Evolutionary conservation across 495 filamentous ascomycete species (phyloP), one percentile per base, ranked within the genome.

Genomic region (Alectoria sarmentosa): DNA sequence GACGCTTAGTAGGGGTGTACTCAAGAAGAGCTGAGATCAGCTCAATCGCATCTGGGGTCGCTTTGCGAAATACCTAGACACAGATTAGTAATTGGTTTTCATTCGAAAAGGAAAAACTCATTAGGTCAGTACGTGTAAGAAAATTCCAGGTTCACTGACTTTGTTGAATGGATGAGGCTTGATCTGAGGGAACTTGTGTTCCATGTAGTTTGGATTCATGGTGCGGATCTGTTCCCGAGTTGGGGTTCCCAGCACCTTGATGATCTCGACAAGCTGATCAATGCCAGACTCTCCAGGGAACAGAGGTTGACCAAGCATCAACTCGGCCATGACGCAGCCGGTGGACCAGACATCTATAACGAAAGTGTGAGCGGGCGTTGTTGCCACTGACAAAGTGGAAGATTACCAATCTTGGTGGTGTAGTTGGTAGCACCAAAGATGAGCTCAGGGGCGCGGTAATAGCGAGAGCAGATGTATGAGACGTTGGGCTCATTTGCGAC

Each of bases 201-300:
- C 94, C 94, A 99, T 99, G 76, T 99, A 98, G 76, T 99, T 99
- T 60, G 94, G 95, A 74, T 99, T 99, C 95, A 99, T 99, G 57
- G 94, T 99, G 62, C 94, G 90, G 72, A 99, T 99, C 71, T 99
- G 94, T 70, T 99, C 94, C 28, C 94, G 83, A n/a, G 94, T 97
- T 19, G 95, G 94, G 21, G 94, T 99, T 30, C 94, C 94, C 63
- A 99, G 82, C 62, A 99, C 94, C 79, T 98, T 99, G 83, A 99
- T 99, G 73, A 99, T 98, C 76, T 99, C 94, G 30, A 99, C 94
- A 41, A 98, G 83, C 74, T 99, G 94, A 75, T 98, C 94, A 75
- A 98, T 98, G 63, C 94, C 94, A 23, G 94, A 98, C 75, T 98
- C 94, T 71, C 94, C 94, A n/a, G 94, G 94, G 82, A 98, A 99